A percentile compares a stretch with the other conserved stretches of the same genome.
Conservation (phyloP, 768 basidiomycete genomes). For the Amanita subjunquillea region DNA sequence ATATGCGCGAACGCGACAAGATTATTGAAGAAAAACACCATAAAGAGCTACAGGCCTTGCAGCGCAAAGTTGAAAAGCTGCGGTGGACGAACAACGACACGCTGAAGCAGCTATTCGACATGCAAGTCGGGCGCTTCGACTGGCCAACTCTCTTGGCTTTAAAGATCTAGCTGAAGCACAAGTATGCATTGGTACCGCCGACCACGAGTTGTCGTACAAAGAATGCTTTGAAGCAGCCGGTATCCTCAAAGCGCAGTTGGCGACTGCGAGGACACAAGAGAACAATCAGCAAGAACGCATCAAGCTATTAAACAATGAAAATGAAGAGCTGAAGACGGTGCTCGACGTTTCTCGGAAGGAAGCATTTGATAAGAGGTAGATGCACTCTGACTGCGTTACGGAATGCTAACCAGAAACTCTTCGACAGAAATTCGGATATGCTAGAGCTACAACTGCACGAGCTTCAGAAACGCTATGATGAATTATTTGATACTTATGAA, state of each 20-base stretch:
- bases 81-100: constrained; percentile 23
- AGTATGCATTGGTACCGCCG: constrained; percentile 25
- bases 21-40: constrained; percentile 22
- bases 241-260: constrained; percentile 19
- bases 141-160: constrained; percentile 36
- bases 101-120: constrained; percentile 27
- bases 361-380: constrained; percentile 3
- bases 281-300: constrained; percentile 13
- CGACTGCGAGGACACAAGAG: constrained; percentile 13
- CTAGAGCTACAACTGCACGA: constrained; percentile 19
- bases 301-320: constrained; percentile 15
- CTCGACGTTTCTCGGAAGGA: neutral
- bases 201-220: constrained; percentile 22
- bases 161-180: constrained; percentile 31
- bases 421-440: constrained; percentile 1
- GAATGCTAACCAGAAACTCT: constrained; percentile 1
- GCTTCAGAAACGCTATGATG: constrained; percentile 33
- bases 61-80: constrained; percentile 21
- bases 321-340: constrained; percentile 12
- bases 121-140: constrained; percentile 23
- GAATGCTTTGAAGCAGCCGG: constrained; percentile 25
- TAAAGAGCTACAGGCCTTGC: constrained; percentile 19
- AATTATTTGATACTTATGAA: constrained; percentile 30
- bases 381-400: neutral
- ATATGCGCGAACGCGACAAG: constrained; percentile 27